Percentiles rank a stretch among this genome's conserved stretches.
Evolutionary conservation across 1,139 yeast genomes (phyloP).

Genomic region (Hansenula lynferdii): DNA sequence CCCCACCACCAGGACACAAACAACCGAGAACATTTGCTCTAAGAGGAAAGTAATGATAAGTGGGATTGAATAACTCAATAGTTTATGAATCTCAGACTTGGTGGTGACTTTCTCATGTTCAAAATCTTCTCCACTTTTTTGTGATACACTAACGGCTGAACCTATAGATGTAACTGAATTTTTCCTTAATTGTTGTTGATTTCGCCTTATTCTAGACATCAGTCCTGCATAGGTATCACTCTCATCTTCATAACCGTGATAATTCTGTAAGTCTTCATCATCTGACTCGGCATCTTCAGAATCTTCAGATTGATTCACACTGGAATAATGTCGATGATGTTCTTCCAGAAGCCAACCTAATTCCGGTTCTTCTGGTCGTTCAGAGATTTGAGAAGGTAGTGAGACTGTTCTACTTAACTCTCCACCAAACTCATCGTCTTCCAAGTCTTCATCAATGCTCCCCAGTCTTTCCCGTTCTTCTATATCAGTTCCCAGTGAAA

Average conservation of each 20-base stretch:
- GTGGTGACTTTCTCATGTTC: constrained; percentile 42
- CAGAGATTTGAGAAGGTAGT: constrained; percentile 57
- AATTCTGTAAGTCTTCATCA: constrained; percentile 20
- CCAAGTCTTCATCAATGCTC: constrained; percentile 33
- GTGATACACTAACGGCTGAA: constrained; percentile 10
- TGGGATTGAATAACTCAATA: constrained; percentile 57
- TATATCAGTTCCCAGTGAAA: constrained; percentile 37
- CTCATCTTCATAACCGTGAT: constrained; percentile 35
- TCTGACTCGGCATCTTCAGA: constrained; percentile 16
- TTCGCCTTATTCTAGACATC: constrained; percentile 23
- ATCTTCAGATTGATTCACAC: constrained; percentile 23
- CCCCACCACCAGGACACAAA: constrained; percentile 68
- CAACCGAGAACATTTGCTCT: constrained; percentile 69
- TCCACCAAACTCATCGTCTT: constrained; percentile 43
- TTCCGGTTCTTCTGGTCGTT: constrained; percentile 45
- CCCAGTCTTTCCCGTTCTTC: constrained; percentile 19
- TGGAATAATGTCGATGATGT: constrained; percentile 53
- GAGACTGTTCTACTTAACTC: constrained; percentile 39
- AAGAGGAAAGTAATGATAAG: constrained; percentile 61
- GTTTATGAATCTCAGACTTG: constrained; percentile 40
- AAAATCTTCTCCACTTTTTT: constrained; percentile 33
- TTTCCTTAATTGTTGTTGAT: constrained; percentile 22
- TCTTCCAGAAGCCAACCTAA: constrained; percentile 66
- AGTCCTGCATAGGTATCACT: constrained; percentile 24
- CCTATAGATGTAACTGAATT: constrained; percentile 29